A percentile compares a stretch with the other conserved stretches of the same genome.
These are phyloP conservation scores for Piromyces finnis DNA, from an alignment of 192 early-diverging fungal species.

Conservation along the genomic window DNA sequence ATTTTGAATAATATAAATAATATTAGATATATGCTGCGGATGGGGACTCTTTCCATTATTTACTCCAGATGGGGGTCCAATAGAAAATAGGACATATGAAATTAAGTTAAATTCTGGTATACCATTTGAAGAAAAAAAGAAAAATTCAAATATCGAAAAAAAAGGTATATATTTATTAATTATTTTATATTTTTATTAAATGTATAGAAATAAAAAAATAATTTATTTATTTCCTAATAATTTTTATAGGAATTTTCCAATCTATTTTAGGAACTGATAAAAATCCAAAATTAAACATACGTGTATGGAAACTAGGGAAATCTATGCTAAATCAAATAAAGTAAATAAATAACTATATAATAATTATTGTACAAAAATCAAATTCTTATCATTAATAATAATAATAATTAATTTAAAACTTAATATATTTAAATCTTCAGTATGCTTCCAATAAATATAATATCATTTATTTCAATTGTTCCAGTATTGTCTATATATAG, in stretches of 20 bases:
- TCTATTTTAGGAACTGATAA: conserved; percentile 8
- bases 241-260: conserved; percentile 6
- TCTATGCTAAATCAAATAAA: conserved; percentile 14
- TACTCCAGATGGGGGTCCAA: conserved; percentile 17
- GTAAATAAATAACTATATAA: conserved; percentile 3
- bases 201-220: too few species aligned
- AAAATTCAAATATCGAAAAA: conserved; percentile 6
- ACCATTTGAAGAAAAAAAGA: conserved; percentile 16
- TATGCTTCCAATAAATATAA: conserved; percentile 16
- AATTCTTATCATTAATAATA: too few species aligned
- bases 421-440: conserved; percentile 1
- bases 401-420: too few species aligned
- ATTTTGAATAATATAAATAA: too few species aligned
- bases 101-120: conserved; percentile 17
- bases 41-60: conserved; percentile 28
- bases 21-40: conserved; percentile 20
- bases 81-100: conserved; percentile 27
- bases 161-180: conserved; percentile 3
- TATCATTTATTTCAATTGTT: conserved; percentile 11
- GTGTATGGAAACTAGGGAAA: conserved; percentile 21
- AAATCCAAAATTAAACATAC: conserved; percentile 15
- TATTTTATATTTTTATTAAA: too few species aligned
- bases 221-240: too few species aligned
- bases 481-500: conserved; percentile 19
- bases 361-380: background rate